Percentiles rank a stretch among this genome's conserved stretches.
phyloP scores from a whole-genome alignment of 768 basidiomycete species.

The Gautieria morchelliformis region DNA sequence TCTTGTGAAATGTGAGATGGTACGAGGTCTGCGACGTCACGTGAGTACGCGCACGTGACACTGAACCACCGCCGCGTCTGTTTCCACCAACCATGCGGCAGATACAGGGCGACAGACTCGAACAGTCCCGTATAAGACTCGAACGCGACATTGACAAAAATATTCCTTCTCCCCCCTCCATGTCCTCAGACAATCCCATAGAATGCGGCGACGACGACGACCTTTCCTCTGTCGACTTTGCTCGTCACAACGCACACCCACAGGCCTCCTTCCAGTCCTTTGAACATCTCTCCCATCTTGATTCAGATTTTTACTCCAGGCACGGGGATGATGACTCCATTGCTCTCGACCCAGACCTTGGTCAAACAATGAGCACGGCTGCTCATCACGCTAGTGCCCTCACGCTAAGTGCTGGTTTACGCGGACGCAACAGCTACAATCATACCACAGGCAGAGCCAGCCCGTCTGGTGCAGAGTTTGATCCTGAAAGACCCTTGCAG shows the following conservation, averaged over 20 bases:
- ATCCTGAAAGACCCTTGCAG: slow-evolving; percentile 71
- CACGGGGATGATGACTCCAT: slow-evolving; percentile 51
- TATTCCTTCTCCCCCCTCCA: slow-evolving; percentile 64
- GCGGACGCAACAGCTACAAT: slow-evolving; percentile 31
- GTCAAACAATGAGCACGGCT: slow-evolving; percentile 68
- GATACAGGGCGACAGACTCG: slow-evolving; percentile 65
- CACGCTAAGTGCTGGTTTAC: slow-evolving; percentile 78
- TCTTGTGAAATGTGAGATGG: background rate
- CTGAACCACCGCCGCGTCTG: slow-evolving; percentile 1
- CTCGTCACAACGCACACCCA: slow-evolving; percentile 57
- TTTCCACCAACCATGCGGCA: background rate
- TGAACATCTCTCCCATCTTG: slow-evolving; percentile 44
- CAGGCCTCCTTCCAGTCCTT: slow-evolving; percentile 52
- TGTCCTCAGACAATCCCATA: slow-evolving; percentile 36
- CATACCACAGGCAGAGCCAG: slow-evolving; percentile 36
- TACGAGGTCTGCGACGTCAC: background rate
- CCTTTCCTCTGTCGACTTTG: slow-evolving; percentile 47
- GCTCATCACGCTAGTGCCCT: slow-evolving; percentile 87
- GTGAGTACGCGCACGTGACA: background rate
- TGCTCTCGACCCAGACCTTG: slow-evolving; percentile 48
- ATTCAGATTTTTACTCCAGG: slow-evolving; percentile 39
- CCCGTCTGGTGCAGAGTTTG: slow-evolving; percentile 71
- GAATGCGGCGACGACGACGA: slow-evolving; percentile 9
- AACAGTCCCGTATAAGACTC: slow-evolving; percentile 66
- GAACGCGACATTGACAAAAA: slow-evolving; percentile 57